A percentile compares a stretch with the other conserved stretches of the same genome.
These are phyloP conservation scores for Casaregolazyma lundiana DNA, from an alignment of 1,139 yeast species.

Conservation along the genomic window DNA sequence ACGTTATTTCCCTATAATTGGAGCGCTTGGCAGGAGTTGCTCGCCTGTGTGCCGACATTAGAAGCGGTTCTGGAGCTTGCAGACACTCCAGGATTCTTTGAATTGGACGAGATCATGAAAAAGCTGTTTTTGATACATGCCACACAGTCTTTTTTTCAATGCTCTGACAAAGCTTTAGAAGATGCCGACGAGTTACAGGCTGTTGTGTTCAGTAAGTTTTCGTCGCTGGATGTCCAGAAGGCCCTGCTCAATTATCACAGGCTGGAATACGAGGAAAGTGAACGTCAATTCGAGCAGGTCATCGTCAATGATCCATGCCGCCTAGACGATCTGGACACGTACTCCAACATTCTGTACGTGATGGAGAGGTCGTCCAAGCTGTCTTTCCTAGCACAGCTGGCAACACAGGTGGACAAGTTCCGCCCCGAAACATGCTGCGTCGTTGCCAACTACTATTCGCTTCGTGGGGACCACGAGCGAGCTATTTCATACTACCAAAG, in stretches of 20 bases:
- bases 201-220: constrained; percentile 62
- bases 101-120: constrained; percentile 38
- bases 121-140: constrained; percentile 65
- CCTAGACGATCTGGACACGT: constrained; percentile 84
- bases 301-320: constrained; percentile 77
- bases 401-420: constrained; percentile 76
- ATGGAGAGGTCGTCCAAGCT: constrained; percentile 85
- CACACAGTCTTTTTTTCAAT: constrained; percentile 77
- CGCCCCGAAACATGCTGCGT: constrained; percentile 95
- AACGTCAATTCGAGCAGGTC: constrained; percentile 69
- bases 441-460: constrained; percentile 87
- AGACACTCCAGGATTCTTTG: constrained; percentile 5
- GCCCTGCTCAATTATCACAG: constrained; percentile 79
- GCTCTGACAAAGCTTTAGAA: constrained; percentile 39
- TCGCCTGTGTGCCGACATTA: constrained; percentile 56
- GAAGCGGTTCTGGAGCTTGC: constrained; percentile 41
- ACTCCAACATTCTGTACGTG: constrained; percentile 89
- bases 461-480: constrained; percentile 89
- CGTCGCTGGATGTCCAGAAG: constrained; percentile 71
- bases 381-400: constrained; percentile 81
- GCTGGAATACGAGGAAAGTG: constrained; percentile 77
- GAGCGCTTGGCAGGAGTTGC: constrained; percentile 89
- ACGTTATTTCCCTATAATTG: constrained; percentile 76
- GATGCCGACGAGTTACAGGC: constrained; percentile 46
- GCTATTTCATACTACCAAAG: constrained; percentile 91